A percentile compares a stretch with the other conserved stretches of the same genome.
These are phyloP conservation scores for Ogataea zsoltii DNA, from an alignment of 805 yeast species.

Conservation along the genomic window DNA sequence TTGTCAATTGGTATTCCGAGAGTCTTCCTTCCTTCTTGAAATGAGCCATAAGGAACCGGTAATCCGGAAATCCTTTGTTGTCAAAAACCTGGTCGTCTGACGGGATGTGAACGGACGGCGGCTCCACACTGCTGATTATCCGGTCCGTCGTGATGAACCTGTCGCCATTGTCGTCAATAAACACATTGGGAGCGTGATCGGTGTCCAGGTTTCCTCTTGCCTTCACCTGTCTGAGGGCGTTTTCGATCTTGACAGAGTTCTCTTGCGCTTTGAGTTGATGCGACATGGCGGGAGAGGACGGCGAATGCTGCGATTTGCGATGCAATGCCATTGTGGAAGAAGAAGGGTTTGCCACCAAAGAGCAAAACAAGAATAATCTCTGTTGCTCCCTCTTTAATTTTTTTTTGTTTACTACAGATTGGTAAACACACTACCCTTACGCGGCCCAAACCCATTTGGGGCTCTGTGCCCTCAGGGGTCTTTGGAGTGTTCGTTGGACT, in stretches of 20 bases:
- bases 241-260: slow-evolving; percentile 59
- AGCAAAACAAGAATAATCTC: too few species aligned
- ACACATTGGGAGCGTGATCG: slow-evolving; percentile 40
- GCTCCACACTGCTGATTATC: slow-evolving; percentile 52
- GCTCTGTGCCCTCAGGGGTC: too few species aligned
- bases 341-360: too few species aligned
- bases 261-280: slow-evolving; percentile 31
- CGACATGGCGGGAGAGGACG: too few species aligned
- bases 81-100: slow-evolving; percentile 66
- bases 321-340: too few species aligned
- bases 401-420: slow-evolving; percentile 36
- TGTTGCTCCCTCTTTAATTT: slow-evolving; percentile 42
- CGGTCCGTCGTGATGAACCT: slow-evolving; percentile 56
- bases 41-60: slow-evolving; percentile 70
- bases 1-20: slow-evolving; percentile 64
- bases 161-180: slow-evolving; percentile 58
- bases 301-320: too few species aligned
- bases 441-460: too few species aligned
- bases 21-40: slow-evolving; percentile 80
- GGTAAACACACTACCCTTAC: too few species aligned
- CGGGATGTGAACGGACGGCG: slow-evolving; percentile 68
- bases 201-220: slow-evolving; percentile 35
- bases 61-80: slow-evolving; percentile 65
- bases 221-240: slow-evolving; percentile 64
- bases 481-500: too few species aligned